Evolutionary conservation across 257 asterid genomes (phyloP).

Genomic region (Paulownia fortunei): DNA sequence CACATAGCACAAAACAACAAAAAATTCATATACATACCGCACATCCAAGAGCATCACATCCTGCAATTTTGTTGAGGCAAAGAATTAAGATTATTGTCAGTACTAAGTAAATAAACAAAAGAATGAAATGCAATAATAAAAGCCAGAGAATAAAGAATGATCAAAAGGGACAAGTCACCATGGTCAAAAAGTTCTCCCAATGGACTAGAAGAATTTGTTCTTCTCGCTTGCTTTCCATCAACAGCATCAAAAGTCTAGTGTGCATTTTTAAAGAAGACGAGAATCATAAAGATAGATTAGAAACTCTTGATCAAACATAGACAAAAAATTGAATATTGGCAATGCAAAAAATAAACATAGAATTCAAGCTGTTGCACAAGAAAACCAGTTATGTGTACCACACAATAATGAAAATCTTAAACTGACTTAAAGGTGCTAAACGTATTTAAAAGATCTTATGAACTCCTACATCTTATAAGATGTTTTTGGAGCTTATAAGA

Average conservation of each 20-base stretch:
- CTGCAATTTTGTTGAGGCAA: conserved; percentile 51
- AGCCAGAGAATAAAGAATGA: conserved; percentile 20
- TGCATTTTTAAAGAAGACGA: conserved; percentile 26
- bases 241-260: conserved; percentile 96
- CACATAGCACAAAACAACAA: conserved; percentile 30
- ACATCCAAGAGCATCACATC: conserved; percentile 99
- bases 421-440: background rate
- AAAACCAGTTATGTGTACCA: background rate
- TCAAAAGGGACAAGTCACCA: conserved; percentile 52
- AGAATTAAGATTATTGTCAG: conserved; percentile 38
- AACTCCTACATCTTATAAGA: background rate
- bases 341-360: background rate
- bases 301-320: conserved; percentile 25
- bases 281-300: conserved; percentile 10
- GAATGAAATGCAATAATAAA: conserved; percentile 20
- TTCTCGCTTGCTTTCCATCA: conserved; percentile 99
- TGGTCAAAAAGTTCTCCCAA: conserved; percentile 99
- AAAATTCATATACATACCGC: conserved; percentile 70
- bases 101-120: conserved; percentile 12
- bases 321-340: conserved; percentile 6
- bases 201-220: conserved; percentile 98
- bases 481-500: background rate
- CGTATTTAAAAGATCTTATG: background rate
- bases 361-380: background rate
- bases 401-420: background rate